phyloP scores from a whole-genome alignment of 495 filamentous ascomycete genomes.

The Lentithecium fluviatile region DNA sequence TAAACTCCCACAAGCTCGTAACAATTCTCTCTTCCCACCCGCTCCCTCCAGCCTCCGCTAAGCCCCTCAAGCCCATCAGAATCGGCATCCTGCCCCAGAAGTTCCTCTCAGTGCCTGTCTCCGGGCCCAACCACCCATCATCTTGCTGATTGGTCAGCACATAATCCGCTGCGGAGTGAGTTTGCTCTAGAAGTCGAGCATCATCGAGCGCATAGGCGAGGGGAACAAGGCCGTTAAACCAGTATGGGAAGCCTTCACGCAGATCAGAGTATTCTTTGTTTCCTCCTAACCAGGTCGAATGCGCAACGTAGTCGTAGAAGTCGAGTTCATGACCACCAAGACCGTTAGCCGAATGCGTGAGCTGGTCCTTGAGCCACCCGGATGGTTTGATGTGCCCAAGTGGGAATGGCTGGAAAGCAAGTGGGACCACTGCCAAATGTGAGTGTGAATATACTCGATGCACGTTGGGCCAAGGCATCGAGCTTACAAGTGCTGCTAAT shows the following conservation, averaged over 20 bases:
- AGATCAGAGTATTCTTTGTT: slow-evolving; percentile 57
- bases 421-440: slow-evolving; percentile 35
- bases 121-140: slow-evolving; percentile 65
- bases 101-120: slow-evolving; percentile 49
- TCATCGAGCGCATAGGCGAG: slow-evolving; percentile 60
- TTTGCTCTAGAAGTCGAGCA: slow-evolving; percentile 54
- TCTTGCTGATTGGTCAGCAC: slow-evolving; percentile 53
- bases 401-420: slow-evolving; percentile 51
- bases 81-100: slow-evolving; percentile 58
- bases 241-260: slow-evolving; percentile 63
- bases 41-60: slow-evolving; percentile 46
- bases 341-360: slow-evolving; percentile 53
- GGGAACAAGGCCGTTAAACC: slow-evolving; percentile 65
- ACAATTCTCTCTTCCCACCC: slow-evolving; percentile 42
- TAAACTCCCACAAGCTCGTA: slow-evolving; percentile 43
- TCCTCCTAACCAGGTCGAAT: slow-evolving; percentile 59
- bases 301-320: slow-evolving; percentile 58
- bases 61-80: slow-evolving; percentile 54
- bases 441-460: too few relatives aligned
- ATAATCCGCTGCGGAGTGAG: slow-evolving; percentile 50
- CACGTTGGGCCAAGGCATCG: too few relatives aligned
- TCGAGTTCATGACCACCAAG: slow-evolving; percentile 60
- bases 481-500: too few relatives aligned
- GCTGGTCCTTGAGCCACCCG: slow-evolving; percentile 62
- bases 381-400: slow-evolving; percentile 57